Evolutionary conservation across 306 rosid genomes (phyloP), one percentile per base, ranked within the genome.

Genomic region (Coriaria nepalensis): DNA sequence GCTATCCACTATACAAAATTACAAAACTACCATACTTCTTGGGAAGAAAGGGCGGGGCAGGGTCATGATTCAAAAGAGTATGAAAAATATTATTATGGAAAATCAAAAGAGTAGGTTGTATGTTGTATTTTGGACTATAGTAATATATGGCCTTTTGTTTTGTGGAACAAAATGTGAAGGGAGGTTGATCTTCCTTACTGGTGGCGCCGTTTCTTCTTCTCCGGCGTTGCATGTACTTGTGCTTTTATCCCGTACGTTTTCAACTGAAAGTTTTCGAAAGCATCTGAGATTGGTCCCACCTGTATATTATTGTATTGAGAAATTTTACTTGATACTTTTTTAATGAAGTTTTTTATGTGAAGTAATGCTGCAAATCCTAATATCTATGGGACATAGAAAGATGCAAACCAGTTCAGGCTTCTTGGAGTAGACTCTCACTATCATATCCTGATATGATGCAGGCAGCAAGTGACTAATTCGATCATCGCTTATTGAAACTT

Each of bases 391-490:
- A 38, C 46, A 47, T 46, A 60, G 14, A 38, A 47, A 40, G 45
- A 13, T 45, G 73, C 88, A 59, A 39, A 88, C 97, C 95, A 90
- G 61, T 66, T 90, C 93, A 15, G 97, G 93, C 73, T 69, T 90
- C 69, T 90, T 90, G 49, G 97, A 65, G 47, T 90, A 90, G 61
- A 90, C 97, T 72, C 90, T 74, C 51, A 90, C 95, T 60, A 90
- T 81, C 93, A 76, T 73, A 49, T 90, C 97, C 69, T 90, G 78
- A 62, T 77, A 84, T 15, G 73, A 74, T 38, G 92, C 47, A n/a
- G 97, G 97, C 70, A 90, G 66, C 76, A 90, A 71, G 72, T 84
- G 97, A 71, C 97, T 90, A 45, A 90, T 62, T 37, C 84, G 93
- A 2, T 73, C 84, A 15, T 90, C 77, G 7, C 80, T 46, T 49